Evolutionary conservation across 345 rosid species (phyloP).

Genomic region (Barbarea vulgaris): DNA sequence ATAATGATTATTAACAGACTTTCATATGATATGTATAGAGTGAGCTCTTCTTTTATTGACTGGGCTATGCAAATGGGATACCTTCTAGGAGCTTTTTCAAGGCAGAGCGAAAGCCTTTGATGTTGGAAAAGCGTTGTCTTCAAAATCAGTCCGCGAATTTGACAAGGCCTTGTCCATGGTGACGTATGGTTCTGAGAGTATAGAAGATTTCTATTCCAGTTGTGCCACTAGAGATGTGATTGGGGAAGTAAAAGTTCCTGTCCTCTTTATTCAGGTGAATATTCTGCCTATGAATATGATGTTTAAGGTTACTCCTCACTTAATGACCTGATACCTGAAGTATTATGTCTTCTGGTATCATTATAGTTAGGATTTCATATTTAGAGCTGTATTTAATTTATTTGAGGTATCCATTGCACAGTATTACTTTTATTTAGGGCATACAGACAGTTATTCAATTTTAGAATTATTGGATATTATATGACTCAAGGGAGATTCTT

Average conservation of each 20-base stretch:
- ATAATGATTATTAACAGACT: background rate
- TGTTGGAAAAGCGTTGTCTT: conserved; percentile 73
- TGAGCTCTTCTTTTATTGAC: conserved; percentile 28
- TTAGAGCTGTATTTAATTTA: background rate
- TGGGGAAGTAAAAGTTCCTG: conserved; percentile 83
- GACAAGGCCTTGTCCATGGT: conserved; percentile 91
- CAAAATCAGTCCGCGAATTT: conserved; percentile 88
- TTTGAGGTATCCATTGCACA: conserved; percentile 1
- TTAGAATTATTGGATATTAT: background rate
- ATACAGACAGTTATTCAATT: background rate
- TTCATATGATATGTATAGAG: background rate
- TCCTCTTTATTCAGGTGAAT: conserved; percentile 88
- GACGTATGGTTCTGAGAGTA: conserved; percentile 68
- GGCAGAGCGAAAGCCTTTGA: conserved; percentile 83
- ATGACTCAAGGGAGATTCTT: conserved; percentile 16
- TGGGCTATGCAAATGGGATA: conserved; percentile 31
- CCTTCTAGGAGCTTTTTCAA: conserved; percentile 75
- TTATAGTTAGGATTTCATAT: conserved; percentile 11
- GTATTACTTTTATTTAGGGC: conserved; percentile 7
- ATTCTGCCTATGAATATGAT: conserved; percentile 3
- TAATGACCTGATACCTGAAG: conserved; percentile 8
- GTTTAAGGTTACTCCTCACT: conserved; percentile 13
- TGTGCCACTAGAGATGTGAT: conserved; percentile 70
- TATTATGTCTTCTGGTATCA: conserved; percentile 13
- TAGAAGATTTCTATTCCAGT: conserved; percentile 78